These are phyloP conservation scores for Fusarium sp. DNA, from an alignment of 2,329 filamentous ascomycete species.

Conservation along the genomic window DNA sequence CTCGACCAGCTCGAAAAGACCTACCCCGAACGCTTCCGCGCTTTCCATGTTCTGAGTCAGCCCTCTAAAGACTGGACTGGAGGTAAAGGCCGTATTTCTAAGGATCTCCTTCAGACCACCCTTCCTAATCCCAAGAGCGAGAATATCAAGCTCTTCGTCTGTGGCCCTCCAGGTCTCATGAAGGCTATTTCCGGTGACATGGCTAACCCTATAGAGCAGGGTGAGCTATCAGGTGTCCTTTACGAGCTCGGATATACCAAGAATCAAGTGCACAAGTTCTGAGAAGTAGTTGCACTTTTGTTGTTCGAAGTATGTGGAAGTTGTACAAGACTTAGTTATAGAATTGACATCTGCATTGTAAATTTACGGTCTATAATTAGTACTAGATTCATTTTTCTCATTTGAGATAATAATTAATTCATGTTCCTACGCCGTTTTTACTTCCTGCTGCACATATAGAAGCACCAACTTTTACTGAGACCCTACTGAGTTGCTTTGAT, in stretches of 20 bases:
- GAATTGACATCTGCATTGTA: slow-evolving; percentile 42
- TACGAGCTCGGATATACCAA: slow-evolving; percentile 81
- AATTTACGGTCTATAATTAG: slow-evolving; percentile 42
- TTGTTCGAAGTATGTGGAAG: slow-evolving; percentile 27
- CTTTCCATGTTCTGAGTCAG: slow-evolving; percentile 94
- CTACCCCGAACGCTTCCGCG: slow-evolving; percentile 94
- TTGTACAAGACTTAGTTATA: slow-evolving; percentile 48
- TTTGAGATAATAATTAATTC: neutral
- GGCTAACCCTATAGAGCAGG: slow-evolving; percentile 94
- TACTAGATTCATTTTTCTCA: slow-evolving; percentile 21
- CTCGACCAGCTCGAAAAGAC: slow-evolving; percentile 91
- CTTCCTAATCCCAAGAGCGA: slow-evolving; percentile 92
- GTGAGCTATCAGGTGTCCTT: slow-evolving; percentile 86
- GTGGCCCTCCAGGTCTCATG: slow-evolving; percentile 93
- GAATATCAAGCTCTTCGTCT: slow-evolving; percentile 97
- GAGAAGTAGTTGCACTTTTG: slow-evolving; percentile 42
- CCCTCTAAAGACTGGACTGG: slow-evolving; percentile 84
- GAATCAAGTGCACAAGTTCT: slow-evolving; percentile 97
- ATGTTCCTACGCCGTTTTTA: neutral
- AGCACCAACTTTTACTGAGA: too few relatives aligned
- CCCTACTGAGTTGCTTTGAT: too few relatives aligned
- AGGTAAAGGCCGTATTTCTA: slow-evolving; percentile 85
- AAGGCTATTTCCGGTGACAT: slow-evolving; percentile 92
- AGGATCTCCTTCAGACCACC: slow-evolving; percentile 95
- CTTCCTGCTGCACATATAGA: neutral